A percentile compares a stretch with the other conserved stretches of the same genome.
Conservation (phyloP, 192 early-diverging fungal genomes). For the Entrophospora sp. region DNA sequence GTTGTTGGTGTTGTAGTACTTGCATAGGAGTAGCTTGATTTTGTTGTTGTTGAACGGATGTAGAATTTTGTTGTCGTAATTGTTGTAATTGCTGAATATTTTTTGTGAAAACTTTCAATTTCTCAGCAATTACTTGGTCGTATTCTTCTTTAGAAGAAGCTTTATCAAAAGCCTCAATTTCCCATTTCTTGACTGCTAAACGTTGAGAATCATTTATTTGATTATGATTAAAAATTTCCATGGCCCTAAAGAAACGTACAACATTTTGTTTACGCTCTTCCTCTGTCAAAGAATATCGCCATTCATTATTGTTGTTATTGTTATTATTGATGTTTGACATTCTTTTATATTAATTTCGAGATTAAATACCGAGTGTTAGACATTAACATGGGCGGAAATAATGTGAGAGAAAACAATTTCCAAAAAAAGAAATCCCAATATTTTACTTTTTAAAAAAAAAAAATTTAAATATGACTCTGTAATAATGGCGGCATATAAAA, state of each 20-base stretch:
- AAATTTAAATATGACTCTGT: too few relatives aligned
- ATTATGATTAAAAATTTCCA: not conserved
- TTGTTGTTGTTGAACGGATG: not conserved
- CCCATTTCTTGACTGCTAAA: not conserved
- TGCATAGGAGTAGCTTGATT: too few relatives aligned
- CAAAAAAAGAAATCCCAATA: too few relatives aligned
- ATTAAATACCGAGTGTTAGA: too few relatives aligned
- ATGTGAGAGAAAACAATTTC: too few relatives aligned
- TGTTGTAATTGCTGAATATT: not conserved
- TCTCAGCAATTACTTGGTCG: not conserved
- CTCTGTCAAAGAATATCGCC: not conserved
- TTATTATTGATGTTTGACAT: too few relatives aligned
- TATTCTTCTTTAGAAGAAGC: not conserved
- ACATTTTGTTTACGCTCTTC: not conserved
- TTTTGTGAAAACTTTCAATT: not conserved
- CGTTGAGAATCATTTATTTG: not conserved
- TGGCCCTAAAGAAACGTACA: not conserved
- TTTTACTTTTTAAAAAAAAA: too few relatives aligned
- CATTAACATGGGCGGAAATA: too few relatives aligned
- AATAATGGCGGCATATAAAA: too few relatives aligned
- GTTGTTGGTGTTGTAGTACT: constrained; percentile 71
- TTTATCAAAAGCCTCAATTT: not conserved
- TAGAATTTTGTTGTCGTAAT: not conserved
- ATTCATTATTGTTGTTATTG: too few relatives aligned
- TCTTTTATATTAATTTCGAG: too few relatives aligned